phyloP scores from a whole-genome alignment of 257 asterid species.

The Fraxinus pennsylvanica region DNA sequence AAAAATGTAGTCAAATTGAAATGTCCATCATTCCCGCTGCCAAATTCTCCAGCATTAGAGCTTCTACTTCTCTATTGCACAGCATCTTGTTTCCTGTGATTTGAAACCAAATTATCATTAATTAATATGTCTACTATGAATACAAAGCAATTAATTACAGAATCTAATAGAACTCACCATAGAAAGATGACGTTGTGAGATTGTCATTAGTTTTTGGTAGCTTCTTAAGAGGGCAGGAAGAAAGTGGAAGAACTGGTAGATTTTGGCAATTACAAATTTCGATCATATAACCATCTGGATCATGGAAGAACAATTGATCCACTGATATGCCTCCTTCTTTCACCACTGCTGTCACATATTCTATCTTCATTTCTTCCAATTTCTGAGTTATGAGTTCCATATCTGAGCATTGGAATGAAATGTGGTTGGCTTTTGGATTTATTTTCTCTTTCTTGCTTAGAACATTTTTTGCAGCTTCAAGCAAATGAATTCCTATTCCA shows the following conservation, averaged over 20 bases:
- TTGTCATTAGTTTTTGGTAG: not conserved
- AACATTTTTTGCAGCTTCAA: conserved; percentile 29
- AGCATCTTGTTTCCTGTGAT: not conserved
- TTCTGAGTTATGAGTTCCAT: not conserved
- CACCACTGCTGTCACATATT: not conserved
- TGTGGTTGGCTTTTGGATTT: conserved; percentile 28
- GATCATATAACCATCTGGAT: not conserved
- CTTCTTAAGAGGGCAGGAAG: not conserved
- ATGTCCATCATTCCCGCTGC: not conserved
- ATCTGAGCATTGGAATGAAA: conserved; percentile 27
- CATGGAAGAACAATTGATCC: not conserved
- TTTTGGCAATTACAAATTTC: not conserved
- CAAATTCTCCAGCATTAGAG: not conserved
- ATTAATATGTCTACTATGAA: too few relatives aligned
- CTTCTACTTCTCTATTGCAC: not conserved
- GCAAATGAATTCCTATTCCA: conserved; percentile 37
- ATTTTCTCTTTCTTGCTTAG: conserved; percentile 3
- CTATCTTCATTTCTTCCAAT: not conserved
- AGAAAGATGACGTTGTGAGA: not conserved
- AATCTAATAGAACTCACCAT: not conserved
- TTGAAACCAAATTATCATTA: too few relatives aligned
- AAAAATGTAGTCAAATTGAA: not conserved
- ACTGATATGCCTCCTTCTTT: not conserved
- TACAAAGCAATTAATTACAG: too few relatives aligned
- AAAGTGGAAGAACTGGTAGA: not conserved